A percentile compares a stretch with the other conserved stretches of the same genome.
phyloP scores from a whole-genome alignment of 768 basidiomycete genomes.

The Serendipita vermifera region DNA sequence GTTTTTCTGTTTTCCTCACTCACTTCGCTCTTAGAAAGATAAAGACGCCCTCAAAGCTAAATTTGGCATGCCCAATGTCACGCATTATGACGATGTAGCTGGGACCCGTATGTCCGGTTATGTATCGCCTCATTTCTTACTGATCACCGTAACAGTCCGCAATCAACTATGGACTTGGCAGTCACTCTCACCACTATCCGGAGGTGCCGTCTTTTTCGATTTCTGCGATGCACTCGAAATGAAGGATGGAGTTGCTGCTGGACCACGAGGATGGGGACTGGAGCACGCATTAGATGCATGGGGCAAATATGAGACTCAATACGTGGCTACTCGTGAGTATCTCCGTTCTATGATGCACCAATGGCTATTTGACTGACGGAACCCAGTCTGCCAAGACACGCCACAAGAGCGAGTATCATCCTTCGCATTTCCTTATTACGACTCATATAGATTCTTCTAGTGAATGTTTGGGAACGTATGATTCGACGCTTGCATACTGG shows the following conservation, averaged over 20 bases:
- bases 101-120: constrained; percentile 37
- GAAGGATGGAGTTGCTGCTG: constrained; percentile 39
- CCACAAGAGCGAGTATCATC: background rate
- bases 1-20: background rate
- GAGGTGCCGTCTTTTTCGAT: constrained; percentile 36
- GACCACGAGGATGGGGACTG: constrained; percentile 16
- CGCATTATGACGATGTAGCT: constrained; percentile 55
- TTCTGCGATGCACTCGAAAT: constrained; percentile 62
- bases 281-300: constrained; percentile 15
- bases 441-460: constrained; percentile 14
- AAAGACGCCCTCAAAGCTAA: constrained; percentile 42
- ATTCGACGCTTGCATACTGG: constrained; percentile 31
- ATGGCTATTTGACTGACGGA: background rate
- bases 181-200: constrained; percentile 37
- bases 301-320: constrained; percentile 15
- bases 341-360: background rate
- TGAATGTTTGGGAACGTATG: constrained; percentile 32
- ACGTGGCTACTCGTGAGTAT: background rate
- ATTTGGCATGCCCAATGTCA: constrained; percentile 45
- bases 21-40: constrained; percentile 18
- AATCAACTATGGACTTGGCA: constrained; percentile 62
- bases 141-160: constrained; percentile 19
- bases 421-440: background rate
- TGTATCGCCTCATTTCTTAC: background rate
- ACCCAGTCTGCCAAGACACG: background rate